Evolutionary conservation across 1,284 basidiomycete species (phyloP), one percentile per base, ranked within the genome.

Genomic region (Acaromyces ingoldii): DNA sequence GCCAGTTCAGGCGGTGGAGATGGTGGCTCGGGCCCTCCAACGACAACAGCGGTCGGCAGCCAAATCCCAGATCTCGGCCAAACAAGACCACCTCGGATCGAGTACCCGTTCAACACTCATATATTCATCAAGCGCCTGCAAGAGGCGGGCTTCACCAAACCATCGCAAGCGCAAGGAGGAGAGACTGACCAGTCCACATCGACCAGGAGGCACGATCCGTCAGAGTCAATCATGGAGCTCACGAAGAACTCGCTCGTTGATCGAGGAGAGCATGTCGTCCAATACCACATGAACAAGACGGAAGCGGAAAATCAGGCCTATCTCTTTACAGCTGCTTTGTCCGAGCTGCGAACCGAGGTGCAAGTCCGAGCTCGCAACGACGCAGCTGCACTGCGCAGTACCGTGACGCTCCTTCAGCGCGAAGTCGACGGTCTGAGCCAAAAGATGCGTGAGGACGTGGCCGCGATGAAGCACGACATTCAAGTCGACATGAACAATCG

Each of bases 401-500:
- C 88, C 47, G 85, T 86, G 1, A 80, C 84, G 11, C 83, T 86
- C 0, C 81, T 96, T 15, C 83, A 91, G 59, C 81, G 91, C 58
- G 95, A 98, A 51, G 85, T 93, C 10, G 93, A 99, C 71, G 79
- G 82, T 3, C 77, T 97, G 28, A 84, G 87, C 65, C 85, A 88
- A 49, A 91, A 88, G 77, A 88, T 98, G 84, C 93, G 93, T 77
- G 91, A 96, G 76, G 90, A 95, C 67, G 79, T 98, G 37, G 84
- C 82, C 22, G 86, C 83, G 31, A 79, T 99, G 67, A 91, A 91
- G 77, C 91, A 96, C 71, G 91, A 97, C 69, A 88, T 93, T 53
- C 91, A 97, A 76, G 90, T 98, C 82, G 93, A 98, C 55, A 82
- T 97, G 65, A 91, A 95, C 73, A 91, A 85, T 60, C 82, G 92